Base-by-base conservation (phyloP, 495 filamentous ascomycete species). In the Poronia punctata region DNA sequence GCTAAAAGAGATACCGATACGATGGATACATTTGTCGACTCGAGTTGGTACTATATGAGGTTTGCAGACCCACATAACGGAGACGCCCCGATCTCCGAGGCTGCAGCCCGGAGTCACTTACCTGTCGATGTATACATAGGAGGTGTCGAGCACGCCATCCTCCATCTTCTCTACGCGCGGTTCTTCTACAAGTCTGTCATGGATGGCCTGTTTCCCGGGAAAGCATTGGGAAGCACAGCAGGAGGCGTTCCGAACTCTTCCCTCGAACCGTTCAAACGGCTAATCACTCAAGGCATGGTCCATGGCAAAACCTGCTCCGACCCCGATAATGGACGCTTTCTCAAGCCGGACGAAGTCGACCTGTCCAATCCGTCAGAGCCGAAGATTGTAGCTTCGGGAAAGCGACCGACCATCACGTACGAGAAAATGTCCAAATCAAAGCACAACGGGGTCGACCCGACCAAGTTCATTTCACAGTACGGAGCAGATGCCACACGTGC, bases 371-470 rank as follows among this genome's bases (percentile, higher is more conserved):
- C 71, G 3, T 53, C 70, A 0, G 67, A 68, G 6, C 84, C 83
- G 2, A 66, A 73, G 34, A 72, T 88, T 25, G 68, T 69, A 27
- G 69, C 70, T 0, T 80, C 80, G 1, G 74, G 74, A 15, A 56
- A 75, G 30, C 52, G 52, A 0, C 78, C 84, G 3, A 71, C 58
- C 8, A 54, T 88, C 20, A 79, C 76, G 1, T 93, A 76, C 41
- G 86, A 95, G 60, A 95, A 95, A 51, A 95, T 95, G 88, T 89
- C 84, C n/a, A 95, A 95, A 60, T 90, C 85, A 41, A 95, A 95
- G 53, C 72, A 92, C 62, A 95, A 95, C 54, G 88, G 88, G 21
- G 84, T 93, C n/a, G 86, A 94, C 52, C 88, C 88, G 0, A 75
- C 72, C 0, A 60, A 52, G 0, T 85, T 84, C 45, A 83, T 88